Evolutionary conservation across 2,329 filamentous ascomycete genomes (phyloP), one percentile per base, ranked within the genome.

Genomic region (Fusarium sp.): DNA sequence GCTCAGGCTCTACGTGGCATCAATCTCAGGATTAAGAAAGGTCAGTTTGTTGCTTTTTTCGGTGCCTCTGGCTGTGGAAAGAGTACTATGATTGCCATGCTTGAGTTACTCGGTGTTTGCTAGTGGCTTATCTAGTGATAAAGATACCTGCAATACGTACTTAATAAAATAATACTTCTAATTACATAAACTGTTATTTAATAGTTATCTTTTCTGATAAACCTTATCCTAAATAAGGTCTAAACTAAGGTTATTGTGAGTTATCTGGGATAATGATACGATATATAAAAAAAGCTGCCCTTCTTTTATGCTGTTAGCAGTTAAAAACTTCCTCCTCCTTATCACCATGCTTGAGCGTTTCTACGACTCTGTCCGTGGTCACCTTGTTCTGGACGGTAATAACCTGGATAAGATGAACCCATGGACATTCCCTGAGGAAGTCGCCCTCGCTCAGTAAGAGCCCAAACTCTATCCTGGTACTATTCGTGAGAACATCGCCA

Each of bases 61-160:
- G 87, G 87, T 20, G 71, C 74, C n/a, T 76, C 84, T 1, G 87
- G 87, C 8, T 87, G 85, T 58, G 87, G 87, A 2, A 91, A 91
- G 75, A 88, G 85, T 2, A 91, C 88, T 2, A 86, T 88, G 58
- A 83, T 91, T 55, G 83, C 85, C 10, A 79, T 85, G 66, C 76
- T 86, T 0, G 81, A 85, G 65, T 79, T n/a, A n/a, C n/a, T n/a
- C n/a, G n/a, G n/a, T n/a, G n/a, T n/a, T n/a, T n/a, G n/a, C n/a
- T n/a, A n/a, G n/a, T n/a, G n/a, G n/a, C n/a, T n/a, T n/a, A n/a
- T n/a, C n/a, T n/a, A n/a, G n/a, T n/a, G n/a, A n/a, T n/a, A n/a
- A n/a, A n/a, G n/a, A n/a, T n/a, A n/a, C n/a, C n/a, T n/a, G n/a
- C n/a, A n/a, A n/a, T n/a, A n/a, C n/a, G n/a, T n/a, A n/a, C n/a